These are phyloP conservation scores for Tricholoma sp. DNA, from an alignment of 768 basidiomycete species.

Conservation along the genomic window DNA sequence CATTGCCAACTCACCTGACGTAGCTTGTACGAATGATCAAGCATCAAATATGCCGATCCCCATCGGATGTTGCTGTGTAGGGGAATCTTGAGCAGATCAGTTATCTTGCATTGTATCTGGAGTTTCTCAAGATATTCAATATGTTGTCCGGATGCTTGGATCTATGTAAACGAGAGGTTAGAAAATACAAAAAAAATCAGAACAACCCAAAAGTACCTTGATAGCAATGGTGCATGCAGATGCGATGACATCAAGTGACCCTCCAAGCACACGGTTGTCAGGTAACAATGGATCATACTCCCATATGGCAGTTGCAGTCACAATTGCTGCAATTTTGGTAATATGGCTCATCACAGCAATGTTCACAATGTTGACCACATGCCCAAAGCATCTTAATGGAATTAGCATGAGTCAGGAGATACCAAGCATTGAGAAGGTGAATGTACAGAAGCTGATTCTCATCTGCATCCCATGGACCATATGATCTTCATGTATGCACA, in stretches of 20 bases:
- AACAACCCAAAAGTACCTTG: no score
- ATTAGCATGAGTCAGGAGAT: neutral
- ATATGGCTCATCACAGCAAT: slow-evolving; percentile 25
- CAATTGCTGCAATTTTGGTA: slow-evolving; percentile 6
- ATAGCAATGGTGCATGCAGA: no score
- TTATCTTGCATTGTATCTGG: slow-evolving; percentile 13
- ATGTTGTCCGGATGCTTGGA: slow-evolving; percentile 18
- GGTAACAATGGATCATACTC: no score
- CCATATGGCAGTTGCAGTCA: no score
- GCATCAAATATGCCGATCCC: neutral
- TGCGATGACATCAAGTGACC: no score
- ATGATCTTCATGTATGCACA: slow-evolving; percentile 5
- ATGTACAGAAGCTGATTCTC: slow-evolving; percentile 18
- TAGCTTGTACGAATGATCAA: neutral
- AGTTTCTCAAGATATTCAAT: slow-evolving; percentile 19
- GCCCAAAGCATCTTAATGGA: slow-evolving; percentile 20
- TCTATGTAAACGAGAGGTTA: slow-evolving; percentile 8
- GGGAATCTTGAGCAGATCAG: slow-evolving; percentile 16
- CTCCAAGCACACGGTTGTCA: no score
- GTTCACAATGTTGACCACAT: slow-evolving; percentile 12
- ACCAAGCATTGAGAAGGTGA: neutral
- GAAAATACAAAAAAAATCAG: no score
- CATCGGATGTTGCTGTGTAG: slow-evolving; percentile 14
- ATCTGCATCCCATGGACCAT: slow-evolving; percentile 10
- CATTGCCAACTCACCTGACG: neutral